Evolutionary conservation across 2,329 filamentous ascomycete species (phyloP).

Genomic region (Stemphylium vesicarium): DNA sequence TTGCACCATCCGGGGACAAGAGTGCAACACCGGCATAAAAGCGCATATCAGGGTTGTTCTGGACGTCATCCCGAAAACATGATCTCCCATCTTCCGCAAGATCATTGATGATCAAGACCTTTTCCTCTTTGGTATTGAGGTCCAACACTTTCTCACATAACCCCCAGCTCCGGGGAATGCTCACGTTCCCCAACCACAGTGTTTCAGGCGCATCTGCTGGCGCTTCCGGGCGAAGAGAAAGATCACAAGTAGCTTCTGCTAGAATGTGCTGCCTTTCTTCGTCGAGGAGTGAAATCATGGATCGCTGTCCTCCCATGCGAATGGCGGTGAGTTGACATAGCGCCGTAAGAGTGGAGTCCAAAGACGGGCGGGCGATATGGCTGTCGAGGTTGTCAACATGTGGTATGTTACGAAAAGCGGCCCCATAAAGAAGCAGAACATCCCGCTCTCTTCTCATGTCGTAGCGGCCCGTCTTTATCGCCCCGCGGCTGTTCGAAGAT

Average conservation of each 20-base stretch:
- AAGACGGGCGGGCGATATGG: conserved; percentile 28
- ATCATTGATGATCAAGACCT: conserved; percentile 21
- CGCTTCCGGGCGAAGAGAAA: conserved; percentile 27
- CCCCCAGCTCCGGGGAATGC: conserved; percentile 35
- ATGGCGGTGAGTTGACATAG: conserved; percentile 47
- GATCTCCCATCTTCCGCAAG: background rate
- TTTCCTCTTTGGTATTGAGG: background rate
- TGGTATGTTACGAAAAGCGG: conserved; percentile 33
- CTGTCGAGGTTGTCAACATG: conserved; percentile 19
- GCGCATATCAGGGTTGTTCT: conserved; percentile 6
- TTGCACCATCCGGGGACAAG: conserved; percentile 27
- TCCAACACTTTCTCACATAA: conserved; percentile 33
- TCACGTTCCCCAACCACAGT: conserved; percentile 41
- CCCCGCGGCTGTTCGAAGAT: conserved; percentile 1
- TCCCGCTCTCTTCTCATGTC: conserved; percentile 37
- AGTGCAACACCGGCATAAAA: conserved; percentile 43
- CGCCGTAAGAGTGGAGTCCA: conserved; percentile 41
- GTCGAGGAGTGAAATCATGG: conserved; percentile 48
- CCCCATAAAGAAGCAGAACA: conserved; percentile 33
- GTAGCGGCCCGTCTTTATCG: conserved; percentile 7
- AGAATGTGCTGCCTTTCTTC: conserved; percentile 44
- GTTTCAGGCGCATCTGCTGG: conserved; percentile 9
- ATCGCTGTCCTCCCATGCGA: conserved; percentile 40
- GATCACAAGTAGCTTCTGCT: conserved; percentile 45
- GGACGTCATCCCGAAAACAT: background rate